Evolutionary conservation across 345 rosid genomes (phyloP), one percentile per base, ranked within the genome.

Genomic region (Sisymbrium irio): DNA sequence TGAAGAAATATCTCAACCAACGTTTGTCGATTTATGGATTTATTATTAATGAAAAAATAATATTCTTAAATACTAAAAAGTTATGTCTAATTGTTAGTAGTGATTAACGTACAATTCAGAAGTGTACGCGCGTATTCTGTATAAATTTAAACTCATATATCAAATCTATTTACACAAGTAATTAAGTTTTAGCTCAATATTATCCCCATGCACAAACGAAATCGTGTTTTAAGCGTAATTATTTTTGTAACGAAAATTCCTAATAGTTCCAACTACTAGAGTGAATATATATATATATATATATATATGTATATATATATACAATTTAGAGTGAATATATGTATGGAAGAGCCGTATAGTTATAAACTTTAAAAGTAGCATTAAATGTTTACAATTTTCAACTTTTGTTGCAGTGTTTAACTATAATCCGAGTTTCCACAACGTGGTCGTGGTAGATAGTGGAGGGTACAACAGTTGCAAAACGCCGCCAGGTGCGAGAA

Each of bases 391-490:
- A n/a, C 9, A 25, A 27, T 0, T 6, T 20, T 28, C 20, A 36
- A 41, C 44, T 27, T 8, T 13, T 62, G 36, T 19, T 78, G 82
- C 78, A 88, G 93, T 80, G n/a, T 88, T 88, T 83, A 86, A 77
- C 63, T 88, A 88, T 55, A 68, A 18, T 67, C 84, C 87, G 10
- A 65, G 71, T 1, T 2, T 12, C 0, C 90, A 86, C 80, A 84
- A 88, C 49, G 81, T 80, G 37, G 88, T 86, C 3, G 65, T 22
- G 18, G 93, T 86, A 6, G 51, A 66, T 70, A 66, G 62, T 40
- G 83, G 39, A 7, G 85, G 81, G 0, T 88, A 88, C 69, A 40
- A 10, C 15, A 33, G 62, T n/a, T 86, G 90, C 83, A 14, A 27
- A 7, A 17, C 80, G 3, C 83, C 87, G 3, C 64, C 27, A 64